Evolutionary conservation across 2,329 filamentous ascomycete genomes (phyloP).

Genomic region (Trichoderma semiorbis): DNA sequence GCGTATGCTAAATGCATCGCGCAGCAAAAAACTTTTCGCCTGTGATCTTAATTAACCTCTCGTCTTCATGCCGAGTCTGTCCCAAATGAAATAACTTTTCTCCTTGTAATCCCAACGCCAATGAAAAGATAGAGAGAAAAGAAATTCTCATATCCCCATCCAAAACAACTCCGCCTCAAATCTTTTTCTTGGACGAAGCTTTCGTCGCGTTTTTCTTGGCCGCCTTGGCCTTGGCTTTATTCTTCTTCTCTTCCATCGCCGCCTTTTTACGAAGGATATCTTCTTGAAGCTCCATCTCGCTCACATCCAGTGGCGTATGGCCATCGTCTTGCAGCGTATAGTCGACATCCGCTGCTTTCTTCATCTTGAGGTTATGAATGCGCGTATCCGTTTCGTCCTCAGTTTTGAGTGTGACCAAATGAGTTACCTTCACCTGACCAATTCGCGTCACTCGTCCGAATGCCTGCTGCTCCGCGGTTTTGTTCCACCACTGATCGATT

Average conservation of each 20-base stretch:
- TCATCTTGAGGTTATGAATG: neutral
- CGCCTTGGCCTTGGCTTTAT: neutral
- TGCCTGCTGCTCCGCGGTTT: conserved; percentile 58
- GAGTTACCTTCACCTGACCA: conserved; percentile 33
- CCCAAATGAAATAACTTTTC: neutral
- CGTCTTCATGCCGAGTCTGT: neutral
- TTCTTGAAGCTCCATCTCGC: neutral
- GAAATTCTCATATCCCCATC: too few species aligned
- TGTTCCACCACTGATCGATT: conserved; percentile 61
- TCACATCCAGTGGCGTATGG: neutral
- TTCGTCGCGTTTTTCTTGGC: neutral
- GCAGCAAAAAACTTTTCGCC: neutral
- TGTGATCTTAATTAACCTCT: neutral
- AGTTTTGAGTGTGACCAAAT: neutral
- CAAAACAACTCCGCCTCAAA: too few species aligned
- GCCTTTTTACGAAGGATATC: neutral
- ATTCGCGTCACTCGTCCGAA: conserved; percentile 59
- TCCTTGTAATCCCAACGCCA: neutral
- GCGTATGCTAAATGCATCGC: neutral
- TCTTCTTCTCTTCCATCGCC: neutral
- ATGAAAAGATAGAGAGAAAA: too few species aligned
- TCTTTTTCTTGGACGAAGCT: too few species aligned
- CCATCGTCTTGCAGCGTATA: conserved; percentile 9
- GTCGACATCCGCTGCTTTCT: neutral
- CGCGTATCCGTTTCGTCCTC: neutral